A percentile compares a stretch with the other conserved stretches of the same genome.
These are phyloP conservation scores for Kwoniella heveanensis DNA, from an alignment of 768 basidiomycete species.

Conservation along the genomic window DNA sequence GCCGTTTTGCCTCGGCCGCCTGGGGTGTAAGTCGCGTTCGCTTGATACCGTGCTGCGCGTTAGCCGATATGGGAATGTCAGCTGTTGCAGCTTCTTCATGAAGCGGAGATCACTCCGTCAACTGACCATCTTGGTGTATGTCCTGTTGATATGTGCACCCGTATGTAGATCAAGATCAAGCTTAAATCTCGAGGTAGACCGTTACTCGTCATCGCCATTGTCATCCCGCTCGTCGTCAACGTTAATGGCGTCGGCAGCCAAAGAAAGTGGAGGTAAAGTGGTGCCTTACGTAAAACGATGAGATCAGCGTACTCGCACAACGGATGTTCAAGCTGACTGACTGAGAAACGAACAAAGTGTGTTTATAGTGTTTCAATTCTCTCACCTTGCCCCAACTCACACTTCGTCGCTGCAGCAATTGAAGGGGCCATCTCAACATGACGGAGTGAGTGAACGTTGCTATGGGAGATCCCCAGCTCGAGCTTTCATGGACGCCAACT, in stretches of 20 bases:
- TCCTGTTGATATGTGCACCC: no score
- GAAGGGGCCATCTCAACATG: conserved; percentile 18
- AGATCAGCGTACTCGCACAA: no score
- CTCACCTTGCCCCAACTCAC: no score
- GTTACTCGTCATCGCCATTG: neutral
- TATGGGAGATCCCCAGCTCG: no score
- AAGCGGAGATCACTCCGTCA: neutral
- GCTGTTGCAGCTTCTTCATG: neutral
- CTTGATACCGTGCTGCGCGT: conserved; percentile 57
- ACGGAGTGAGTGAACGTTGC: conserved; percentile 46
- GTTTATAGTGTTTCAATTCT: no score
- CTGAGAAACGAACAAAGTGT: no score
- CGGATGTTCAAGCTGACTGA: no score
- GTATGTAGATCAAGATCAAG: neutral
- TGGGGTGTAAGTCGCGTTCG: conserved; percentile 48
- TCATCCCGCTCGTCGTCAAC: conserved; percentile 7
- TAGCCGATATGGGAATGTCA: neutral
- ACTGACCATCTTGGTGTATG: conserved; percentile 5
- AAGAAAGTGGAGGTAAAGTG: conserved; percentile 3
- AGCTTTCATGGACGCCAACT: no score
- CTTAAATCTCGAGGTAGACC: neutral
- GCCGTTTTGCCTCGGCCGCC: conserved; percentile 65
- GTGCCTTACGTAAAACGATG: conserved; percentile 1
- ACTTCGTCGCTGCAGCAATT: conserved; percentile 1
- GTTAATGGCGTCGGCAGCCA: neutral